A percentile compares a stretch with the other conserved stretches of the same genome.
Conservation (phyloP, 768 basidiomycete species). For the Suillus discolor region DNA sequence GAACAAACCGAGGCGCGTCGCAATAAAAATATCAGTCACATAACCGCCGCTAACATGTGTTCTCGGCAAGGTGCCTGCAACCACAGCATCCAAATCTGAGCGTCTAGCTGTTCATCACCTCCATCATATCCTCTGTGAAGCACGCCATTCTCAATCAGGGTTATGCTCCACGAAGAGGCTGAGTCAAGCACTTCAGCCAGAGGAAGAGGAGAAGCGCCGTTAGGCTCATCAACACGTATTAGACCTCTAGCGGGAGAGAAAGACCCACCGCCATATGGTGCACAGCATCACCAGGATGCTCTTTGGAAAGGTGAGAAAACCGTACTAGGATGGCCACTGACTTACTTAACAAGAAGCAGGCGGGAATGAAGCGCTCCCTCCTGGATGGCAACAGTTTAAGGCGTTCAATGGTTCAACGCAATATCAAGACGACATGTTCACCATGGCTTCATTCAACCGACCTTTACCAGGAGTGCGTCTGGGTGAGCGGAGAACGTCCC, state of each 20-base stretch:
- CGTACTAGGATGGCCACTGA: neutral
- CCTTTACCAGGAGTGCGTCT: conserved; percentile 4
- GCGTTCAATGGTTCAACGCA: accelerated
- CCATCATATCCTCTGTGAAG: neutral
- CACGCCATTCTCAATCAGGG: neutral
- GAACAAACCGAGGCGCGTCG: neutral
- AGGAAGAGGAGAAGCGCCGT: neutral
- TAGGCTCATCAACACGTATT: neutral
- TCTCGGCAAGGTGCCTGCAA: neutral
- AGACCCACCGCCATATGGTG: neutral
- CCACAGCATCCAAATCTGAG: neutral
- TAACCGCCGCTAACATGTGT: neutral
- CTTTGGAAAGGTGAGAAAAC: neutral
- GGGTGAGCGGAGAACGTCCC: neutral
- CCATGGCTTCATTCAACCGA: neutral
- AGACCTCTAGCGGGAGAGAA: neutral
- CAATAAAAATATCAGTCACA: no score
- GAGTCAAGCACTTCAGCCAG: neutral
- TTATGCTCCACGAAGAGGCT: neutral
- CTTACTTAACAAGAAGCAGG: neutral
- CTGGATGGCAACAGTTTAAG: neutral
- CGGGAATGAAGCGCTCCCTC: neutral
- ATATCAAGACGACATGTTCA: neutral
- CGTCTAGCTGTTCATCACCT: neutral
- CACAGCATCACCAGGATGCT: neutral